phyloP scores from a whole-genome alignment of 768 basidiomycete species.

The Pleurotus sapidus region DNA sequence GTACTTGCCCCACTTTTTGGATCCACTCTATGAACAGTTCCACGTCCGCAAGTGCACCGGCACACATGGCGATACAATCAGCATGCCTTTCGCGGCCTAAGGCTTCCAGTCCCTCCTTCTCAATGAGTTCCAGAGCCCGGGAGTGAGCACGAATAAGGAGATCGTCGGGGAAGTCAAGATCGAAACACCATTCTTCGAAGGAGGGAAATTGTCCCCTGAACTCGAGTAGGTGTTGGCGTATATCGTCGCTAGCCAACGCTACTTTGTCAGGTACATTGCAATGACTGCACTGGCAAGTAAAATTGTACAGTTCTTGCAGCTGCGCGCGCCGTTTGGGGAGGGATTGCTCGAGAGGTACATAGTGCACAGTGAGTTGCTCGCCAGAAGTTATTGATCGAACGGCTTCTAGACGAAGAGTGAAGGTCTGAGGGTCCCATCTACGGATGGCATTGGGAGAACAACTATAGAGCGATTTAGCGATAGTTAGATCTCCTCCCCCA shows the following conservation, averaged over 20 bases:
- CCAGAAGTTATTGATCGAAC: conserved; percentile 29
- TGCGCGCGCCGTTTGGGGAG: conserved; percentile 17
- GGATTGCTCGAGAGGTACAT: conserved; percentile 22
- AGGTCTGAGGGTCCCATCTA: conserved; percentile 30
- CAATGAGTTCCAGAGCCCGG: conserved; percentile 25
- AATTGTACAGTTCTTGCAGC: conserved; percentile 24
- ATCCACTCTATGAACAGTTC: conserved; percentile 33
- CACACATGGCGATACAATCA: conserved; percentile 38
- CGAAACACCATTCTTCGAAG: conserved; percentile 32
- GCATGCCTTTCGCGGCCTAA: conserved; percentile 23
- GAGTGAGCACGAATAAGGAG: conserved; percentile 28
- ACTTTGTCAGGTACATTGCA: conserved; percentile 18
- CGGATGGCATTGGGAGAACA: conserved; percentile 37
- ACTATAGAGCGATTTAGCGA: conserved; percentile 14
- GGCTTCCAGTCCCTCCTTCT: conserved; percentile 29
- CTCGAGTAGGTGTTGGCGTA: conserved; percentile 21
- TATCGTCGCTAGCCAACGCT: conserved; percentile 22
- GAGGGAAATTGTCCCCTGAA: conserved; percentile 25
- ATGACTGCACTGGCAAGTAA: conserved; percentile 28
- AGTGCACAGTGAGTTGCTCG: conserved; percentile 37
- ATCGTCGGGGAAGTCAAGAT: conserved; percentile 21
- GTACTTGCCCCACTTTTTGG: conserved; percentile 14
- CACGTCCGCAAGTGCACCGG: conserved; percentile 34
- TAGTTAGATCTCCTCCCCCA: not conserved
- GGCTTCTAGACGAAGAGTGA: conserved; percentile 29